Evolutionary conservation across 768 basidiomycete genomes (phyloP).

Genomic region (Mycena olivaceomarginata): DNA sequence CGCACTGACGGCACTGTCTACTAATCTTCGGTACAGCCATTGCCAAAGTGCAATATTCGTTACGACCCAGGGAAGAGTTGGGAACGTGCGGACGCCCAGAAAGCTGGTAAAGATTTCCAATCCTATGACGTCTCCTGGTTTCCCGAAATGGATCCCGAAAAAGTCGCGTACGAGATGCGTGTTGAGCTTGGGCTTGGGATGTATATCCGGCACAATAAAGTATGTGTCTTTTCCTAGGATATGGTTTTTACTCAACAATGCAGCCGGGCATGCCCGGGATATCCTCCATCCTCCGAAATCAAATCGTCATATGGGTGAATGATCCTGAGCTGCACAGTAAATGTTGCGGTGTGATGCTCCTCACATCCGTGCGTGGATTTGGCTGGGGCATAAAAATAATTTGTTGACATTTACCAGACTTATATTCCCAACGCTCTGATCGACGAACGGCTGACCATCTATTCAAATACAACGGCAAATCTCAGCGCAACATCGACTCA

Average conservation of each 20-base stretch:
- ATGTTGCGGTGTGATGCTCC: not conserved
- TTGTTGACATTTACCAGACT: not conserved
- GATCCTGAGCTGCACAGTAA: not conserved
- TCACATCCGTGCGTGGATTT: slow-evolving; percentile 7
- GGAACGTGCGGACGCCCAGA: not conserved
- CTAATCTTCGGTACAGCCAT: not conserved
- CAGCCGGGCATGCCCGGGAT: not conserved
- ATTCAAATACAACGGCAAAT: not conserved
- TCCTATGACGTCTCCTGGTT: slow-evolving; percentile 25
- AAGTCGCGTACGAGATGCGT: slow-evolving; percentile 7
- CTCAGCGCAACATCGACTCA: not conserved
- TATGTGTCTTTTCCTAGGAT: not conserved
- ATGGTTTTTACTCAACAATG: not conserved
- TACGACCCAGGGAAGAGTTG: slow-evolving; percentile 7
- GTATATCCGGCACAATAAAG: slow-evolving; percentile 8
- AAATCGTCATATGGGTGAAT: slow-evolving; percentile 12
- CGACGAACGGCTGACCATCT: not conserved
- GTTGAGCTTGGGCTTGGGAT: slow-evolving; percentile 29
- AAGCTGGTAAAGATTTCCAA: not conserved
- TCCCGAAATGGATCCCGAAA: slow-evolving; percentile 5
- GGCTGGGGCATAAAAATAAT: not conserved
- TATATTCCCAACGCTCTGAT: slow-evolving; percentile 19
- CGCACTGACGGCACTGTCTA: too few species aligned
- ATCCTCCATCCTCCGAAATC: slow-evolving; percentile 14
- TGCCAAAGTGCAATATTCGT: slow-evolving; percentile 6